phyloP scores from a whole-genome alignment of 2,329 filamentous ascomycete species.

The Cordyceps militaris region DNA sequence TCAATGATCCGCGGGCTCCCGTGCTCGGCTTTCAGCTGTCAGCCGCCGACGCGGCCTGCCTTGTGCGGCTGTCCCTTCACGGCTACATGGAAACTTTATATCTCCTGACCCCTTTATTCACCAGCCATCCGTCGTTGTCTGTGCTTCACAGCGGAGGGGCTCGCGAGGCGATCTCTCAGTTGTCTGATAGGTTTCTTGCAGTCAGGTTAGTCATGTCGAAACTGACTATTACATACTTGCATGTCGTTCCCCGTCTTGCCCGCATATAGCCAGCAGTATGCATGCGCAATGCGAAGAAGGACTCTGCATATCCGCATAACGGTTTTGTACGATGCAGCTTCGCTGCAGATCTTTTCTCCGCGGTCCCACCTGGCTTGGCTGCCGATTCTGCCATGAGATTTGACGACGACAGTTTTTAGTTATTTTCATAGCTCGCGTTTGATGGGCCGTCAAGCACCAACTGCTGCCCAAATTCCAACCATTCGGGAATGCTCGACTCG shows the following conservation, averaged over 20 bases:
- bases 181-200: background rate
- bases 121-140: background rate
- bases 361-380: background rate
- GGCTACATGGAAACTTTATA: background rate
- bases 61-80: background rate
- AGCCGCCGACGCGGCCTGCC: background rate
- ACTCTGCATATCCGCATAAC: no score
- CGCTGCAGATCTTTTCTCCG: background rate
- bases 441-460: no score
- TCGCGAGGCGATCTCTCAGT: background rate
- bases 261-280: background rate
- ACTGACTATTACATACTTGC: no score
- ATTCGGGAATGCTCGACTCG: no score
- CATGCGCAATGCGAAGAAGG: background rate
- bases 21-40: background rate
- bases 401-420: background rate
- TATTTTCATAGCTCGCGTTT: background rate
- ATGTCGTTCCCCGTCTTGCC: background rate
- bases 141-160: background rate
- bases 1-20: background rate
- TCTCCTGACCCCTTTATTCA: background rate
- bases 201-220: no score
- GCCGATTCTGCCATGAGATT: background rate
- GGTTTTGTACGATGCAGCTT: background rate
- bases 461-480: no score